Conservation (phyloP, 2,329 filamentous ascomycete species). For the Lecanicillium sp. region DNA sequence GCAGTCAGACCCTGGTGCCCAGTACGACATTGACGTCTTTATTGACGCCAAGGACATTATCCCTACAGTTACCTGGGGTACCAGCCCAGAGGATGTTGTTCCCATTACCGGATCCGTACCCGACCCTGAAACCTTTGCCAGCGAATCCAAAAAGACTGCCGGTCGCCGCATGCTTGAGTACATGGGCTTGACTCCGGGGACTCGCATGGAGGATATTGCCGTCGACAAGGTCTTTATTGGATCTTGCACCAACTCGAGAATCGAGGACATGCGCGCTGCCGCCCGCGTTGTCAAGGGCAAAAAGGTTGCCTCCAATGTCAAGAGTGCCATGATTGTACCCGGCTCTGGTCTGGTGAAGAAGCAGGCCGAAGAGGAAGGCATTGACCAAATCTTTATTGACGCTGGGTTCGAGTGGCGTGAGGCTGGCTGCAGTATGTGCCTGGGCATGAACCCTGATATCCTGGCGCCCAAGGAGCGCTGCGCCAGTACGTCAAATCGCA, state of each 20-base stretch:
- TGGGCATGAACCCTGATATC: conserved; percentile 99
- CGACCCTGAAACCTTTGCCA: conserved; percentile 77
- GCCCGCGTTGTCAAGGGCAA: conserved; percentile 79
- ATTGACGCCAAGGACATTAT: conserved; percentile 89
- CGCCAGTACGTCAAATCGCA: conserved; percentile 91
- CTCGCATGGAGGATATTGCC: conserved; percentile 81
- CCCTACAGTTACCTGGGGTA: conserved; percentile 94
- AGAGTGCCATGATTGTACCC: conserved; percentile 91
- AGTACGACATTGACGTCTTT: conserved; percentile 82
- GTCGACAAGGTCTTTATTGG: conserved; percentile 98
- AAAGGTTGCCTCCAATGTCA: conserved; percentile 81
- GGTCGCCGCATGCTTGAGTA: conserved; percentile 83
- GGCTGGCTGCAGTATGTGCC: conserved; percentile 96
- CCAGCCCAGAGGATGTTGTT: conserved; percentile 91
- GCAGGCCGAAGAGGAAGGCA: conserved; percentile 81
- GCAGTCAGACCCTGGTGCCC: conserved; percentile 77
- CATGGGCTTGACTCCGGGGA: conserved; percentile 86
- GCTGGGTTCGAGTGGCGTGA: conserved; percentile 98
- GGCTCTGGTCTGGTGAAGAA: conserved; percentile 91
- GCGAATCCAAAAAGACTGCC: conserved; percentile 69
- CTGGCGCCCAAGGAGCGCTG: conserved; percentile 86
- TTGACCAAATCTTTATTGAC: conserved; percentile 85
- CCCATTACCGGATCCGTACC: conserved; percentile 89
- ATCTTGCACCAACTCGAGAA: conserved; percentile 94
- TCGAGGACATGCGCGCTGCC: conserved; percentile 87